Conservation (phyloP, 352 stramenopile genomes). For the Globisporangium iwayamae region DNA sequence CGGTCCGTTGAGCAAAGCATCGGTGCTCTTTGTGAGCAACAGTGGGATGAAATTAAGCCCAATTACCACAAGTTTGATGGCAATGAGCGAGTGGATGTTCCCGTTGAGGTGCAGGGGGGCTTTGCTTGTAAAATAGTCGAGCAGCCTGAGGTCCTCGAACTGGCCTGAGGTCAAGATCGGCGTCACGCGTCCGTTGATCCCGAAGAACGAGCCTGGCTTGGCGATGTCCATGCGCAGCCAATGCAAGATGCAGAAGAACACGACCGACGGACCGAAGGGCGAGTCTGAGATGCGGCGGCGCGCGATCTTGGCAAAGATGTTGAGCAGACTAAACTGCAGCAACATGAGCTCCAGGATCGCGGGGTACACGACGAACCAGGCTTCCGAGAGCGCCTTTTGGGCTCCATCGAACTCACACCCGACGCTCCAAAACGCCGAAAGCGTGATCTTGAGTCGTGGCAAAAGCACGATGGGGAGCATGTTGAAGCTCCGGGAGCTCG, state of each 20-base stretch:
- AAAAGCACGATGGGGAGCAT: conserved; percentile 44
- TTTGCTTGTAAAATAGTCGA: conserved; percentile 18
- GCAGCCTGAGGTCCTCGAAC: conserved; percentile 12
- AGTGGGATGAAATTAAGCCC: conserved; percentile 5
- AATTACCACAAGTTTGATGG: conserved; percentile 15
- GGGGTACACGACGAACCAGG: conserved; percentile 15
- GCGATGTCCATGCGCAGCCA: conserved; percentile 2
- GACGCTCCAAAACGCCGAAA: conserved; percentile 39
- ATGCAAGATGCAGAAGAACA: conserved; percentile 11
- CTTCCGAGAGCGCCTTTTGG: conserved; percentile 9
- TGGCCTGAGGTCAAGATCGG: conserved; percentile 5
- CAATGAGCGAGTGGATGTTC: conserved; percentile 14
- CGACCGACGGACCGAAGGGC: neutral
- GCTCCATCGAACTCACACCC: conserved; percentile 42
- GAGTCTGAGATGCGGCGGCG: conserved; percentile 1
- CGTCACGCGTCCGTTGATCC: neutral
- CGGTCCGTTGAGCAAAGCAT: neutral
- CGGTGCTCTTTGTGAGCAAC: conserved; percentile 1
- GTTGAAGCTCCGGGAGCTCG: conserved; percentile 36
- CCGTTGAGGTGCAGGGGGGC: conserved; percentile 17
- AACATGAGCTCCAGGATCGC: conserved; percentile 11
- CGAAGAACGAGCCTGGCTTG: neutral
- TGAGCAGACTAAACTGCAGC: conserved; percentile 10
- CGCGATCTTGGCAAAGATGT: neutral
- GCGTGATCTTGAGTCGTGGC: conserved; percentile 33